phyloP scores from a whole-genome alignment of 1,139 yeast species.

The Geotrichum histeridarum region DNA sequence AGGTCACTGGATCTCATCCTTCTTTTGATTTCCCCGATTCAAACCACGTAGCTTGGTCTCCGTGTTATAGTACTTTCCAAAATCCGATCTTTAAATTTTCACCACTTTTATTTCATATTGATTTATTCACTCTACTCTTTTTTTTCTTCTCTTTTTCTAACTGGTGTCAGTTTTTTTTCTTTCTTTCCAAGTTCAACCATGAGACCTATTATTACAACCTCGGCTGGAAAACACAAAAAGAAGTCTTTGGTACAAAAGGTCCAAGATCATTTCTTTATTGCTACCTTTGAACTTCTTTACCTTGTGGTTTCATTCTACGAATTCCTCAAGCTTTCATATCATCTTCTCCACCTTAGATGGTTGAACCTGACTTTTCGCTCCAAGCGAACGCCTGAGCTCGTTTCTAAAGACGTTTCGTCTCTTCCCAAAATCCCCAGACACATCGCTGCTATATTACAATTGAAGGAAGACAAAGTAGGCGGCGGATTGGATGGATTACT shows the following conservation, averaged over 20 bases:
- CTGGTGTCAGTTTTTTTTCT: neutral
- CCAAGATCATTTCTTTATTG: neutral
- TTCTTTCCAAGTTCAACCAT: neutral
- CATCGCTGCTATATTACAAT: constrained; percentile 65
- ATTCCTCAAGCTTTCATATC: constrained; percentile 35
- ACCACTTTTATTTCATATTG: neutral
- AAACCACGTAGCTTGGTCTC: no score
- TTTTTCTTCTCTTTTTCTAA: neutral
- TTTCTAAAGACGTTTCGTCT: constrained; percentile 73
- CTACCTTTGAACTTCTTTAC: neutral
- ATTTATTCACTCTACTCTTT: no score
- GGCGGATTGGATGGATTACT: constrained; percentile 86
- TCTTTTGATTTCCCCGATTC: no score
- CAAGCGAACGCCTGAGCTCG: constrained; percentile 76
- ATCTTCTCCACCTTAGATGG: constrained; percentile 53
- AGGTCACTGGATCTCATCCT: no score
- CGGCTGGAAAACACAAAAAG: neutral
- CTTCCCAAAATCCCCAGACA: constrained; percentile 72
- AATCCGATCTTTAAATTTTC: no score
- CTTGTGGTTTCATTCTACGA: neutral
- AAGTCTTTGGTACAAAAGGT: neutral
- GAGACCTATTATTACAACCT: neutral
- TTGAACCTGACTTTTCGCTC: constrained; percentile 70
- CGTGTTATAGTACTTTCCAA: no score
- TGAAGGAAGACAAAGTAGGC: constrained; percentile 78